Evolutionary conservation across 768 basidiomycete genomes (phyloP).

Genomic region (Cystofilobasidium bisporidii): DNA sequence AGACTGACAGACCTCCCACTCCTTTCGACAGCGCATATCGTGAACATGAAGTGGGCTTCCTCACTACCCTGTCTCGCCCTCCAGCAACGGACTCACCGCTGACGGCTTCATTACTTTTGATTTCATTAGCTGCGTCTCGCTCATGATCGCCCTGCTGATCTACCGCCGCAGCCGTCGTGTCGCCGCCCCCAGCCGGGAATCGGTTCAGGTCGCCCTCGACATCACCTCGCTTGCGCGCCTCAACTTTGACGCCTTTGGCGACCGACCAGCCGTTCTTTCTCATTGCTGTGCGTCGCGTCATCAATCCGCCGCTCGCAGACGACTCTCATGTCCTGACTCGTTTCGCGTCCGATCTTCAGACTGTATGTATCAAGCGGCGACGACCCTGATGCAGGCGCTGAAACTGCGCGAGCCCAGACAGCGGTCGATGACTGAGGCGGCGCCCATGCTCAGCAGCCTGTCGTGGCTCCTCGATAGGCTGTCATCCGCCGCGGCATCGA

Average conservation of each 20-base stretch:
- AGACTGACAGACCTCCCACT: too few relatives aligned
- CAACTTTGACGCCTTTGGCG: not conserved
- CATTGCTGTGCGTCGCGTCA: constrained; percentile 5
- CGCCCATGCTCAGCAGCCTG: not conserved
- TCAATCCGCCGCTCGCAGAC: not conserved
- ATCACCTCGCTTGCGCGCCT: not conserved
- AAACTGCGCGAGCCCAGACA: not conserved
- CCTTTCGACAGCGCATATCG: not conserved
- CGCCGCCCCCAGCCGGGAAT: not conserved
- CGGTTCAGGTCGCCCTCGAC: not conserved
- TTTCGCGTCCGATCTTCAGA: not conserved
- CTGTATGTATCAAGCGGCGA: constrained; percentile 7
- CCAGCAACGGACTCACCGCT: too few relatives aligned
- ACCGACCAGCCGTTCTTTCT: constrained; percentile 8
- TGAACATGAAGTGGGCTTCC: constrained; percentile 4
- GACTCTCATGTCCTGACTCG: not conserved
- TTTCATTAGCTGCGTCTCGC: not conserved
- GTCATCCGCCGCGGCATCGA: not conserved
- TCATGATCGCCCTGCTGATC: constrained; percentile 11
- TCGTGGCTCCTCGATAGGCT: constrained; percentile 1
- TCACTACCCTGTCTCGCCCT: too few relatives aligned
- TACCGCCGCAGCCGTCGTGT: constrained; percentile 1
- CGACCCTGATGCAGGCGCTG: not conserved
- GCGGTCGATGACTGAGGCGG: not conserved
- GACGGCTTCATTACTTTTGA: too few relatives aligned